These are phyloP conservation scores for Cubamyces sp. DNA, from an alignment of 768 basidiomycete genomes.

Conservation along the genomic window DNA sequence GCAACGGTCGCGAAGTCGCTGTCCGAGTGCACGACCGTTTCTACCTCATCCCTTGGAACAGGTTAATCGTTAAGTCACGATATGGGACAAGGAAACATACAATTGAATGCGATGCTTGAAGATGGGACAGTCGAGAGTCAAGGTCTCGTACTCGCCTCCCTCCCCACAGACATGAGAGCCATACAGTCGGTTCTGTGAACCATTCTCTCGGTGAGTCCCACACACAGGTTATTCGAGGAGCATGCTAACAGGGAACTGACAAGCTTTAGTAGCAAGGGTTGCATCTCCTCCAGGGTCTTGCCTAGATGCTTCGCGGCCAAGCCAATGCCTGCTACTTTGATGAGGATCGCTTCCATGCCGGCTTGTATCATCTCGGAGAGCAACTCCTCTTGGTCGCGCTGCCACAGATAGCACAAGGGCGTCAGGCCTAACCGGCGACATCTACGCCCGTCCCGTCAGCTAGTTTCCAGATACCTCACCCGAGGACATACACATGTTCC, in stretches of 20 bases:
- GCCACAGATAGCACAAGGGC: conserved; percentile 91
- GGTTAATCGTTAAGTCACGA: background rate
- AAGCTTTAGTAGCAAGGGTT: conserved; percentile 69
- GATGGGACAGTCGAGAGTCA: conserved; percentile 88
- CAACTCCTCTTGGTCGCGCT: conserved; percentile 84
- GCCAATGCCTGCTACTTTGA: conserved; percentile 97
- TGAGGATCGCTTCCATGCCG: conserved; percentile 80
- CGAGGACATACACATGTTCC: conserved; percentile 81
- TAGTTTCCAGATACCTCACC: background rate
- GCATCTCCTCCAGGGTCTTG: conserved; percentile 72
- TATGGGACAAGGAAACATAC: conserved; percentile 38
- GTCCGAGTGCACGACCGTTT: conserved; percentile 78
- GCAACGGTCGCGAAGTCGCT: conserved; percentile 90
- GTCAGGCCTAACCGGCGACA: conserved; percentile 82
- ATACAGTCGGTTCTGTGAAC: conserved; percentile 69
- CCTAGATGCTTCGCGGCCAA: conserved; percentile 79
- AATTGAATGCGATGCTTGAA: conserved; percentile 80
- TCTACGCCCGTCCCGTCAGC: conserved; percentile 41
- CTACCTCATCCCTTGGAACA: conserved; percentile 53
- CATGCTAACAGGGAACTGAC: conserved; percentile 44
- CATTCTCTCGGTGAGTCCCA: background rate
- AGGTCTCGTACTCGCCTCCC: conserved; percentile 96
- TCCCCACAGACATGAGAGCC: conserved; percentile 96
- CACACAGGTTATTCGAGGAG: background rate
- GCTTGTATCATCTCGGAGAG: conserved; percentile 84